phyloP scores from a whole-genome alignment of 2,329 filamentous ascomycete species.

The Zasmidium cellare region DNA sequence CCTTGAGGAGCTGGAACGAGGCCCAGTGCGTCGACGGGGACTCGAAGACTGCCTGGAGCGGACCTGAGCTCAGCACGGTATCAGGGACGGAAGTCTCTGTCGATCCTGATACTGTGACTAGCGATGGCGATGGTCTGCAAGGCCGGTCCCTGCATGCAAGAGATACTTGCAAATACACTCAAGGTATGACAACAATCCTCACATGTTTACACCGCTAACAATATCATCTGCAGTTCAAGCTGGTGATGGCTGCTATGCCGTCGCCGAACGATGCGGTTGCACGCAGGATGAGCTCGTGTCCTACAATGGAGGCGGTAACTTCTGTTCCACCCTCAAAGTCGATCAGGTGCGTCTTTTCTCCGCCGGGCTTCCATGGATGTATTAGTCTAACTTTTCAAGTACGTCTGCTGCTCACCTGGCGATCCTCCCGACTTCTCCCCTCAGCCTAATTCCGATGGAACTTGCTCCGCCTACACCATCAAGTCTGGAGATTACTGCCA shows the following conservation, averaged over 20 bases:
- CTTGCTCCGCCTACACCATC: constrained; percentile 41
- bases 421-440: constrained; percentile 30
- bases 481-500: constrained; percentile 36
- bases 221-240: constrained; percentile 8
- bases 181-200: constrained; percentile 1
- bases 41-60: not conserved
- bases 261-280: constrained; percentile 11
- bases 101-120: not conserved
- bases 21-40: constrained; percentile 7
- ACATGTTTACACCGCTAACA: not conserved
- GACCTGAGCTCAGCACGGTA: not conserved
- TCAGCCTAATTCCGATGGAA: constrained; percentile 37
- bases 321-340: constrained; percentile 1
- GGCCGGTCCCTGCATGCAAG: not conserved
- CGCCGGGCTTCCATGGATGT: not conserved
- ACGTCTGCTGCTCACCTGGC: constrained; percentile 18
- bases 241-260: constrained; percentile 13
- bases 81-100: constrained; percentile 8
- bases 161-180: constrained; percentile 13
- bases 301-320: constrained; percentile 8
- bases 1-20: constrained; percentile 7
- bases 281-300: constrained; percentile 7
- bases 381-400: not conserved
- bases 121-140: not conserved
- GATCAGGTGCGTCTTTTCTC: not conserved